Conservation (phyloP, 1,284 basidiomycete species). For the Phenoliferia sp. region DNA sequence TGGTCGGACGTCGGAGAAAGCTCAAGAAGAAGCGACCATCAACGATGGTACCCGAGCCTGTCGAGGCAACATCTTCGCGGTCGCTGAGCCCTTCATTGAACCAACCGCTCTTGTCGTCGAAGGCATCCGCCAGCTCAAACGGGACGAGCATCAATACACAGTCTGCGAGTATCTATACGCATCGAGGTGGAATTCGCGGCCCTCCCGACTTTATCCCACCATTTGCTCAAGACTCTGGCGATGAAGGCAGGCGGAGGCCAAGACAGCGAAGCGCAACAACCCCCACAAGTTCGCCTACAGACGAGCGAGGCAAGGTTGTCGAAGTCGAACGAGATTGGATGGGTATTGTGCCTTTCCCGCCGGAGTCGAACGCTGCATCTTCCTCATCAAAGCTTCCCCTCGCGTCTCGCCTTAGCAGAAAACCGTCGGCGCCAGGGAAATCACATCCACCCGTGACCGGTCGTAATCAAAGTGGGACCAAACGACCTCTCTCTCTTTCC, state of each 20-base stretch:
- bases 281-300: neutral
- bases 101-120: neutral
- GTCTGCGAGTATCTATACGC: neutral
- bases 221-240: slow-evolving; percentile 14
- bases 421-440: neutral
- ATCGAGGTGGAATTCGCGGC: neutral
- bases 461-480: slow-evolving; percentile 8
- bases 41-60: neutral
- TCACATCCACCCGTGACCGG: slow-evolving; percentile 15
- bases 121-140: slow-evolving; percentile 2
- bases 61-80: neutral
- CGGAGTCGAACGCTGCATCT: neutral
- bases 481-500: slow-evolving; percentile 9
- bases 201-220: neutral
- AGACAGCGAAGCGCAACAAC: slow-evolving; percentile 12
- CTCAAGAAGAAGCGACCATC: slow-evolving; percentile 7
- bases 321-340: slow-evolving; percentile 23
- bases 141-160: neutral
- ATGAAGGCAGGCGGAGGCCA: neutral
- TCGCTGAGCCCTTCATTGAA: neutral
- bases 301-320: slow-evolving; percentile 8
- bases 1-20: slow-evolving; percentile 6
- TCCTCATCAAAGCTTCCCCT: neutral
- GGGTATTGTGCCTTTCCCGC: slow-evolving; percentile 22
- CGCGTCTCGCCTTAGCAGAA: neutral